Evolutionary conservation across 2,329 filamentous ascomycete genomes (phyloP).

Genomic region (Penicillium occitanis): DNA sequence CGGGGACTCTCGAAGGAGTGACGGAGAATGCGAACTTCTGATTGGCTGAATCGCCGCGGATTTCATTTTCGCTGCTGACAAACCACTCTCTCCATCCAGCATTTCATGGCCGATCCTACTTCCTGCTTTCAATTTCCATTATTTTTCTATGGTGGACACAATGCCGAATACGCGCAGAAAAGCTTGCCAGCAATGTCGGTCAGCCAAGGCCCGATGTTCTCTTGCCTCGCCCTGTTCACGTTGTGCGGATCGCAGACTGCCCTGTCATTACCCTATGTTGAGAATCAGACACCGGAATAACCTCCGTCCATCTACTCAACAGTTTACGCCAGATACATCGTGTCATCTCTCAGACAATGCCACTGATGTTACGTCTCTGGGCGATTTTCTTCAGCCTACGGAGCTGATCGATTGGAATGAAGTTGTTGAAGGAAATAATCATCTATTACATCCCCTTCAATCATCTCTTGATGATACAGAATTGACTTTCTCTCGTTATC

Average conservation of each 20-base stretch:
- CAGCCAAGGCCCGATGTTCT: constrained; percentile 16
- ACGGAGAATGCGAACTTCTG: background rate
- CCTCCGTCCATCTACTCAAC: background rate
- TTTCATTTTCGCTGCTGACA: background rate
- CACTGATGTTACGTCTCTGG: background rate
- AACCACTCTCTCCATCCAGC: background rate
- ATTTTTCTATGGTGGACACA: background rate
- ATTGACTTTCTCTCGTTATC: background rate
- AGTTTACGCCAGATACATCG: background rate
- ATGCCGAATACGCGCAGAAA: constrained; percentile 16
- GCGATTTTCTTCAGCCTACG: background rate
- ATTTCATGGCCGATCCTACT: background rate
- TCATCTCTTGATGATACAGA: background rate
- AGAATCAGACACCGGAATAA: background rate
- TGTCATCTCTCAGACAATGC: background rate
- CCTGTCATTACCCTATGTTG: constrained; percentile 4
- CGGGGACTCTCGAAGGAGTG: background rate
- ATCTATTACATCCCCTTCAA: background rate
- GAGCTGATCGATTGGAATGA: background rate
- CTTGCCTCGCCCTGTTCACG: constrained; percentile 12
- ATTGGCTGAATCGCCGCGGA: constrained; percentile 1
- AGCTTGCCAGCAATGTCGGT: constrained; percentile 15
- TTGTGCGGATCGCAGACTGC: constrained; percentile 7
- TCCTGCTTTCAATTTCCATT: background rate
- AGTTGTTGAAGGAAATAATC: background rate